These are phyloP conservation scores for Eutypa lata DNA, from an alignment of 2,329 filamentous ascomycete species.

Conservation along the genomic window DNA sequence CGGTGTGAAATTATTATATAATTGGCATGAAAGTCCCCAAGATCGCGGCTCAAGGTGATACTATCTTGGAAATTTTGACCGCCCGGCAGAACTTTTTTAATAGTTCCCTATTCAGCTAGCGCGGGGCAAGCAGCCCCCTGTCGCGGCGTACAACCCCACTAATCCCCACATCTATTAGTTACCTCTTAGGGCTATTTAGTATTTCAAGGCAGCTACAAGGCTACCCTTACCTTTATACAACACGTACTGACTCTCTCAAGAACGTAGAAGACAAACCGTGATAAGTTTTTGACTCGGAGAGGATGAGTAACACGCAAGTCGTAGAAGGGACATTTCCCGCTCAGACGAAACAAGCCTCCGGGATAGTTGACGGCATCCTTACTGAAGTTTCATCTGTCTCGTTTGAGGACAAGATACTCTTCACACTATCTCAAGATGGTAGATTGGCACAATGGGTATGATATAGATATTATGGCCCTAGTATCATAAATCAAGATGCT, in stretches of 20 bases:
- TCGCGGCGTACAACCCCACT: background rate
- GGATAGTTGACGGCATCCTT: conserved; percentile 61
- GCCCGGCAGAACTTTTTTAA: conserved; percentile 25
- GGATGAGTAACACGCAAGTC: conserved; percentile 41
- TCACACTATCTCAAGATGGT: conserved; percentile 85
- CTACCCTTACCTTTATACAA: too few species aligned
- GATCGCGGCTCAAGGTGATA: conserved; percentile 1
- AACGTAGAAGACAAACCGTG: background rate
- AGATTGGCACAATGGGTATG: conserved; percentile 87
- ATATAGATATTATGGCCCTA: conserved; percentile 6
- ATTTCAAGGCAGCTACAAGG: too few species aligned
- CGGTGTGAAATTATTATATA: conserved; percentile 5
- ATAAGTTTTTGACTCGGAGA: conserved; percentile 18
- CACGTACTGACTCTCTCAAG: too few species aligned
- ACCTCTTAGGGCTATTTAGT: background rate
- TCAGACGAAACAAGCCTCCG: conserved; percentile 54
- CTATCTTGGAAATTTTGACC: conserved; percentile 26
- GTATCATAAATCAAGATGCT: conserved; percentile 2
- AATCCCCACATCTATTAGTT: too few species aligned
- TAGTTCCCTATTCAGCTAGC: conserved; percentile 16
- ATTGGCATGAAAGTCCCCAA: conserved; percentile 12
- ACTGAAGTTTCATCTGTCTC: conserved; percentile 71
- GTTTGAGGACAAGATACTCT: conserved; percentile 86
- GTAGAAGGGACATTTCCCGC: conserved; percentile 65
- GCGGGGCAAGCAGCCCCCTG: conserved; percentile 14